These are phyloP conservation scores for Zygnema cylindricum DNA, from an alignment of 139 green algal genomes.

Conservation along the genomic window DNA sequence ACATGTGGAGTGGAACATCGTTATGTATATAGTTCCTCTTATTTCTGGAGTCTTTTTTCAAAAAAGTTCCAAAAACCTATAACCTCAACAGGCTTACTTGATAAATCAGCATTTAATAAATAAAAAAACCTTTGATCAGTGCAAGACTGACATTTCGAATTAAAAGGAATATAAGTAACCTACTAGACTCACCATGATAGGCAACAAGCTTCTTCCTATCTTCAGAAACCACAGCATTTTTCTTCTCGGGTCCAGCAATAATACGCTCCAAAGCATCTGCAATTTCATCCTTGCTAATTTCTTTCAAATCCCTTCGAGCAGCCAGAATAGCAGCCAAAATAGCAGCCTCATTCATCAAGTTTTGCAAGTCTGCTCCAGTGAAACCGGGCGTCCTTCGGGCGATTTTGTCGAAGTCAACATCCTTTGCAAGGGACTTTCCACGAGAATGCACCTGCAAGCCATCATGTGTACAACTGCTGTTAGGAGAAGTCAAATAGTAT, in stretches of 20 bases:
- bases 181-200: slow-evolving; percentile 85
- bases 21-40: no score
- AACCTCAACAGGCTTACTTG: slow-evolving; percentile 4
- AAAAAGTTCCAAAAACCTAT: no score
- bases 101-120: not conserved
- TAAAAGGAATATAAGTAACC: no score
- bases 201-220: slow-evolving; percentile 96
- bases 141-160: no score
- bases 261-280: slow-evolving; percentile 98
- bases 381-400: slow-evolving; percentile 73
- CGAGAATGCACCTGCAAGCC: slow-evolving; percentile 65
- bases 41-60: no score
- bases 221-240: slow-evolving; percentile 92
- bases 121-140: no score
- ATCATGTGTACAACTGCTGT: no score
- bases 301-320: slow-evolving; percentile 90
- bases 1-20: no score
- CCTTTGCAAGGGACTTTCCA: slow-evolving; percentile 66
- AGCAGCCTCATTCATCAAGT: slow-evolving; percentile 99
- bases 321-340: slow-evolving; percentile 98
- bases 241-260: slow-evolving; percentile 98
- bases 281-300: slow-evolving; percentile 99
- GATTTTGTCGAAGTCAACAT: slow-evolving; percentile 73
- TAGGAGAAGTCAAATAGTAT: no score
- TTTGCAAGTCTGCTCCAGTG: slow-evolving; percentile 95